Evolutionary conservation across 768 basidiomycete species (phyloP), one percentile per base, ranked within the genome.

Genomic region (Cystofilobasidium macerans): DNA sequence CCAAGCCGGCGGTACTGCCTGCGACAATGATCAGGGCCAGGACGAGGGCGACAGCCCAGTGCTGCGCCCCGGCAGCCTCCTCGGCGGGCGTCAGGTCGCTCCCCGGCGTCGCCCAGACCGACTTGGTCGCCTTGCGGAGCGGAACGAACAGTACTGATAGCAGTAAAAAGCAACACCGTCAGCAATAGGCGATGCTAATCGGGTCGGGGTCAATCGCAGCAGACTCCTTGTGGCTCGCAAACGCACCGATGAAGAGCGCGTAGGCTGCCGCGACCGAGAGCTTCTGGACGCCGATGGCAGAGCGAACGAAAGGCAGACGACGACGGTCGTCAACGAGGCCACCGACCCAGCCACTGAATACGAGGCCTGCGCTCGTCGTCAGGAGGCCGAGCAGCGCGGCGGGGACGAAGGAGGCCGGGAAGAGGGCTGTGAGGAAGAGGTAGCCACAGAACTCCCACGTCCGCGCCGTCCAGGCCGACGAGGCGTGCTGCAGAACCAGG

Each of bases 351-450:
- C 78, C 75, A 11, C 79, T 77, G 62, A 81, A 72, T 0, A 81
- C 4, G 20, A 81, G 78, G 0, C 77, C 78, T 0, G 75, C 40
- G 5, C 73, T 74, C 0, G 80, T 80, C 12, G 76, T 77, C 38
- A 75, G 70, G 67, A 83, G 80, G 0, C 81, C 82, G 65, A 78
- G 80, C 20, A 82, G 72, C 0, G 82, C 80, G 0, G 80, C 78
- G 0, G 81, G 81, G 0, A 83, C 72, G 3, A 82, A 75, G 0
- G 81, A 79, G 32, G 72, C 69, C 8, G 77, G 77, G 73, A 79
- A 82, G 24, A 79, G 69, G 2, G 71, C 71, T 61, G 81, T 75
- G 35, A 81, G 74, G 68, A 77, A 78, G 18, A 82, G 73, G 67
- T 67, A 69, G n/a, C 62, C 59, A 4, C 64, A 69, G 51, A 65